Percentiles rank a stretch among this genome's conserved stretches.
Conservation (phyloP, 179 eudicot genomes). For the Spergularia azorica region DNA sequence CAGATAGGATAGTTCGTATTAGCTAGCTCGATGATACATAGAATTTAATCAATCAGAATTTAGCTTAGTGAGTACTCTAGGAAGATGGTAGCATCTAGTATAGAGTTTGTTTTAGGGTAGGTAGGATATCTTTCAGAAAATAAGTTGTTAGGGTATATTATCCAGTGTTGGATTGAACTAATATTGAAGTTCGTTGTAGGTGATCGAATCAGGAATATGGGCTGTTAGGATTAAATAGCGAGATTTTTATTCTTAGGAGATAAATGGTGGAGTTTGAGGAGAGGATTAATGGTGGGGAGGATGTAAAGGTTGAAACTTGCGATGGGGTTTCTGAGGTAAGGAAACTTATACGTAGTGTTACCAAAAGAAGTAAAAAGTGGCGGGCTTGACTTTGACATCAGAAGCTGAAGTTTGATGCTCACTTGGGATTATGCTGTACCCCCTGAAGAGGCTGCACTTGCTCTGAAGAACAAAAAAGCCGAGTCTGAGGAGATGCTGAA, state of each 20-base stretch:
- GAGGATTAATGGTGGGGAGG: neutral
- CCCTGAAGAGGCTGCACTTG: slow-evolving; percentile 22
- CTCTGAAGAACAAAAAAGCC: neutral
- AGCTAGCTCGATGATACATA: no score
- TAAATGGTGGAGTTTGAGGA: slow-evolving; percentile 10
- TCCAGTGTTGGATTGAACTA: no score
- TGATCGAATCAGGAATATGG: no score
- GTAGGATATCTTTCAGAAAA: no score
- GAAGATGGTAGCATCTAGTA: no score
- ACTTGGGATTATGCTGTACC: neutral
- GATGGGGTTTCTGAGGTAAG: neutral
- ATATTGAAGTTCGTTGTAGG: no score
- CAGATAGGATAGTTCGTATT: no score
- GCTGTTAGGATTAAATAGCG: no score
- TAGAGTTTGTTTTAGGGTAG: no score
- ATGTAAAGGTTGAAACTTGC: neutral
- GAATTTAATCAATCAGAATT: no score
- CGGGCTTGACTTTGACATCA: neutral
- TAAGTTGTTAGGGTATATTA: neutral
- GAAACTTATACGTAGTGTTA: neutral
- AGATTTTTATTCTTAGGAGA: neutral
- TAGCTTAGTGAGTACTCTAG: no score
- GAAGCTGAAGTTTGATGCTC: neutral
- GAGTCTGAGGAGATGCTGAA: slow-evolving; percentile 7
- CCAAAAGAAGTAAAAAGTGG: neutral